A percentile compares a stretch with the other conserved stretches of the same genome.
These are phyloP conservation scores for Apium graveolens DNA, from an alignment of 129 eudicot genomes.

Conservation along the genomic window DNA sequence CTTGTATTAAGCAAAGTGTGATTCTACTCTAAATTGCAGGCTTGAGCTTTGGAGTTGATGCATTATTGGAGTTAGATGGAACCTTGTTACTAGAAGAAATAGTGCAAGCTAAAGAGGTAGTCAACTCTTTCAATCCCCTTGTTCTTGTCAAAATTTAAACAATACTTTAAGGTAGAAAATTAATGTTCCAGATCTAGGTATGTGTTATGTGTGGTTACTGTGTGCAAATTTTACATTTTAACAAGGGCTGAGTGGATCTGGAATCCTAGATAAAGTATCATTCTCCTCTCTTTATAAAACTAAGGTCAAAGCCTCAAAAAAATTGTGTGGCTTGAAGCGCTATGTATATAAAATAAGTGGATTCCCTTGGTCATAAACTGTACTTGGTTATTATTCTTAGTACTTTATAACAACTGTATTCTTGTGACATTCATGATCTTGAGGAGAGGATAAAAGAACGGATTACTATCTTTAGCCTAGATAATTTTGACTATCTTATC, in stretches of 20 bases:
- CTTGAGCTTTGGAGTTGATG: slow-evolving; percentile 74
- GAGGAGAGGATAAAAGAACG: background rate
- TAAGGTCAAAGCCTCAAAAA: background rate
- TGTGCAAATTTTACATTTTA: background rate
- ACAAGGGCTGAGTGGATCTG: background rate
- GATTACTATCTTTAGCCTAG: background rate
- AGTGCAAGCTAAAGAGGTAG: slow-evolving; percentile 88
- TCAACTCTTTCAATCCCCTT: slow-evolving; percentile 2
- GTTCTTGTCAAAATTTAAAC: background rate
- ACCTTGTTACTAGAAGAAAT: slow-evolving; percentile 78
- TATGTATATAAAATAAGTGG: too few relatives aligned
- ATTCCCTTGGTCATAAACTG: background rate
- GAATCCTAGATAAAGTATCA: background rate
- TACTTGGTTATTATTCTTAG: background rate
- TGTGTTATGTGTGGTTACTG: background rate
- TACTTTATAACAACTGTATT: background rate
- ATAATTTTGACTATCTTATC: background rate
- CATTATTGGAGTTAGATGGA: slow-evolving; percentile 78
- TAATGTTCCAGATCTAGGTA: background rate
- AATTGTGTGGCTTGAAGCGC: background rate
- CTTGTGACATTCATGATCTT: background rate
- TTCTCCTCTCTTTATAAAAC: background rate
- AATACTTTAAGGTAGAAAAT: background rate
- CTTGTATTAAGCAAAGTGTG: background rate
- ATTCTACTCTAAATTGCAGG: slow-evolving; percentile 29